These are phyloP conservation scores for Tolypocladium capitatum DNA, from an alignment of 2,329 filamentous ascomycete genomes.

Conservation along the genomic window DNA sequence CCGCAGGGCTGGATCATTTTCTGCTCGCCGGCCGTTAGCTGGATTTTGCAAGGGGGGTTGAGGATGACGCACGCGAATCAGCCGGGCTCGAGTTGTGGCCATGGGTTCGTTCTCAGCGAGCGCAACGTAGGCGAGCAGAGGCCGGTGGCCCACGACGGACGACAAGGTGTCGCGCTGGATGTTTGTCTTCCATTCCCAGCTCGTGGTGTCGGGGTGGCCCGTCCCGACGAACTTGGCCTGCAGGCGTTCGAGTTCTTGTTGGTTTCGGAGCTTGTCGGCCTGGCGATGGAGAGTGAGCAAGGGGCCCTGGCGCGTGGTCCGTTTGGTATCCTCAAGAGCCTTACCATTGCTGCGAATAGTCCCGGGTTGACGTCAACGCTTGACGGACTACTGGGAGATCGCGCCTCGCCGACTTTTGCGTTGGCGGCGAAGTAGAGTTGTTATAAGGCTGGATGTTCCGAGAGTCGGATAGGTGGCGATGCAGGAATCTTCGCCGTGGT, in stretches of 20 bases:
- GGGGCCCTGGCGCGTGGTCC: background rate
- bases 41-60: too few species aligned
- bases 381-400: too few species aligned
- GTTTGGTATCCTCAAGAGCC: background rate
- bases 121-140: slow-evolving; percentile 76
- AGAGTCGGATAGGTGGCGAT: too few species aligned
- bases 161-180: slow-evolving; percentile 88
- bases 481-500: background rate
- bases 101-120: slow-evolving; percentile 77
- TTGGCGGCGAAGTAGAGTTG: background rate
- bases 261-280: slow-evolving; percentile 96
- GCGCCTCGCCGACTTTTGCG: background rate
- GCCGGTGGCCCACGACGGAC: slow-evolving; percentile 79
- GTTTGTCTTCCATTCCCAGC: slow-evolving; percentile 95
- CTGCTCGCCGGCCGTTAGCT: slow-evolving; percentile 19
- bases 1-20: slow-evolving; percentile 55
- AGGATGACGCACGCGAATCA: slow-evolving; percentile 52
- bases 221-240: slow-evolving; percentile 95
- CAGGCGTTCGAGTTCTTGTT: slow-evolving; percentile 93
- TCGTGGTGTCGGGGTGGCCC: slow-evolving; percentile 90
- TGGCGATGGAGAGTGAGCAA: slow-evolving; percentile 12
- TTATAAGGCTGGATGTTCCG: background rate
- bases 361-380: background rate
- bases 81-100: slow-evolving; percentile 63
- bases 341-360: slow-evolving; percentile 11